A percentile compares a stretch with the other conserved stretches of the same genome.
Conservation (phyloP, 164 flowering plant species). For the Chloranthus sessilifolius region DNA sequence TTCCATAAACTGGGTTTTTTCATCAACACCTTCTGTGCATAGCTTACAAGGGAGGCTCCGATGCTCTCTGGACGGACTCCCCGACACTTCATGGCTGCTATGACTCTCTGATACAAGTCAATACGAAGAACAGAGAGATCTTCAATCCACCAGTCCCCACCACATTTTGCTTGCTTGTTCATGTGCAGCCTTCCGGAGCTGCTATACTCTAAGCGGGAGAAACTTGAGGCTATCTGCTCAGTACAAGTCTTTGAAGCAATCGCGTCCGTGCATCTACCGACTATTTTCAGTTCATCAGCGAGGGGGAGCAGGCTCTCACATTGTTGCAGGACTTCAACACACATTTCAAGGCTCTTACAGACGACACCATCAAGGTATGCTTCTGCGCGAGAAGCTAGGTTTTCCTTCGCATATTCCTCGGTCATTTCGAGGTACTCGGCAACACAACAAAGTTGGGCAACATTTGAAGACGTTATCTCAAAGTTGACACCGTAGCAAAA, state of each 20-base stretch:
- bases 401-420: constrained; percentile 70
- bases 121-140: constrained; percentile 77
- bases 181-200: constrained; percentile 82
- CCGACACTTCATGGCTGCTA: constrained; percentile 78
- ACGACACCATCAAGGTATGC: constrained; percentile 64
- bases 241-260: constrained; percentile 88
- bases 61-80: constrained; percentile 87
- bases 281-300: constrained; percentile 79
- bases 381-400: constrained; percentile 70
- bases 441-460: constrained; percentile 73
- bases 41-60: constrained; percentile 73
- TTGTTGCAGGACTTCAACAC: constrained; percentile 67
- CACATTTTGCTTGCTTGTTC: constrained; percentile 62
- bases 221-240: constrained; percentile 90
- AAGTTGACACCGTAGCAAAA: constrained; percentile 88
- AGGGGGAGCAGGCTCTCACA: constrained; percentile 81
- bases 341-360: constrained; percentile 71
- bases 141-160: constrained; percentile 89
- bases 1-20: constrained; percentile 60
- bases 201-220: constrained; percentile 82
- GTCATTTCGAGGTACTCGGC: constrained; percentile 94
- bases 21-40: constrained; percentile 69
- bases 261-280: constrained; percentile 66
- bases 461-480: constrained; percentile 77
- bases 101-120: constrained; percentile 67